These are phyloP conservation scores for Gossypium davidsonii DNA, from an alignment of 441 rosid genomes.

Conservation along the genomic window DNA sequence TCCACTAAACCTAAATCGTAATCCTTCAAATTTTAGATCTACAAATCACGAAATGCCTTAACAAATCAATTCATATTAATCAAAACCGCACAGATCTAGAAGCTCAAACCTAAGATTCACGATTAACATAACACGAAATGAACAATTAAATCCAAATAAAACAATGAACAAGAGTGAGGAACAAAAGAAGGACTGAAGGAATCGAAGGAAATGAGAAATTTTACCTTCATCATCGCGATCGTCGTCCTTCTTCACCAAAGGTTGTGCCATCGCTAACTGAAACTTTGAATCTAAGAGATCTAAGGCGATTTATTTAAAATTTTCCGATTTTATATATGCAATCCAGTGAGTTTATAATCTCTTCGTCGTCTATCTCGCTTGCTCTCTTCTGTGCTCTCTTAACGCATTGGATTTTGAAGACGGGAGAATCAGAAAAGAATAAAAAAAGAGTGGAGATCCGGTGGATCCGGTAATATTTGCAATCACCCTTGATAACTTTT, in stretches of 20 bases:
- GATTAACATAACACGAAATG: conserved; percentile 8
- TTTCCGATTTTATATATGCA: background rate
- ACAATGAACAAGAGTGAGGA: background rate
- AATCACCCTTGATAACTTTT: background rate
- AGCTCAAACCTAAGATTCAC: conserved; percentile 17
- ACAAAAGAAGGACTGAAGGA: background rate
- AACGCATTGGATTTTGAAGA: conserved; percentile 9
- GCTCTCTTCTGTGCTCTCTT: background rate
- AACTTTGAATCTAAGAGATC: conserved; percentile 22
- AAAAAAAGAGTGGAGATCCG: conserved; percentile 13
- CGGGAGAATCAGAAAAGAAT: background rate
- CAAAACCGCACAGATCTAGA: conserved; percentile 41
- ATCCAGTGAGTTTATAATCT: conserved; percentile 16
- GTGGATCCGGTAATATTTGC: conserved; percentile 9
- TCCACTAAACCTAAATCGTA: conserved; percentile 12
- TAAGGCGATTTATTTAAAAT: background rate
- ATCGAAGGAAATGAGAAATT: conserved; percentile 7
- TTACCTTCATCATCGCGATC: conserved; percentile 98
- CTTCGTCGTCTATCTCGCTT: background rate
- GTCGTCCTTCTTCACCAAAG: conserved; percentile 91
- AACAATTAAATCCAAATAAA: background rate
- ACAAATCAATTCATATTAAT: conserved; percentile 4
- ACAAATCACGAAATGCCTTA: background rate
- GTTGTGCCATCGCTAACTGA: conserved; percentile 71
- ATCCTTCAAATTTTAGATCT: conserved; percentile 6